These are phyloP conservation scores for Corylus americana DNA, from an alignment of 306 rosid species.

Conservation along the genomic window DNA sequence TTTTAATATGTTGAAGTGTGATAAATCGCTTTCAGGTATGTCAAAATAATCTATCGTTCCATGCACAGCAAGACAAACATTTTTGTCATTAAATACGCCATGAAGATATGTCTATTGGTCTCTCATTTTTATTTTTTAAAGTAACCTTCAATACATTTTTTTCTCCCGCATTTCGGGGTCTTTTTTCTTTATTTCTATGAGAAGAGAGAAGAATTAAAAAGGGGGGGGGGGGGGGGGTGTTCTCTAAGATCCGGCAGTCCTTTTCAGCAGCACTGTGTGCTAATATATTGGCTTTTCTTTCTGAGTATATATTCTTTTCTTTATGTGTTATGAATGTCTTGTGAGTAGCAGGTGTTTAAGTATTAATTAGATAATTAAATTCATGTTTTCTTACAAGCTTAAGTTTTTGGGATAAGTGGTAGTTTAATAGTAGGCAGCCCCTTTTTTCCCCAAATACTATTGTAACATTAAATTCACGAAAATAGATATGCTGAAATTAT, in stretches of 20 bases:
- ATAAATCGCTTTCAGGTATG: conserved; percentile 30
- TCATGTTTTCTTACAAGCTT: no score
- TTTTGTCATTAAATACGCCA: neutral
- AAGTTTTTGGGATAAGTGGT: no score
- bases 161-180: neutral
- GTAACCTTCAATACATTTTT: neutral
- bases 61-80: neutral
- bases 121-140: neutral
- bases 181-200: neutral
- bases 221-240: neutral
- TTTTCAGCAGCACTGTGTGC: neutral
- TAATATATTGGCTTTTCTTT: neutral
- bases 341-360: no score
- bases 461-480: neutral
- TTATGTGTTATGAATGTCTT: neutral
- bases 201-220: neutral
- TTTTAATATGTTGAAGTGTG: conserved; percentile 17
- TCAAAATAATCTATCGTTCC: conserved; percentile 1
- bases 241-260: neutral
- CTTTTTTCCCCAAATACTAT: neutral
- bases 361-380: no score
- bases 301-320: neutral
- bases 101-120: neutral
- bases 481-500: neutral
- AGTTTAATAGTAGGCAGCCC: neutral